Base-by-base conservation (phyloP, 225 moss, liverwort and hornwort genomes). In the Bryum argenteum region DNA sequence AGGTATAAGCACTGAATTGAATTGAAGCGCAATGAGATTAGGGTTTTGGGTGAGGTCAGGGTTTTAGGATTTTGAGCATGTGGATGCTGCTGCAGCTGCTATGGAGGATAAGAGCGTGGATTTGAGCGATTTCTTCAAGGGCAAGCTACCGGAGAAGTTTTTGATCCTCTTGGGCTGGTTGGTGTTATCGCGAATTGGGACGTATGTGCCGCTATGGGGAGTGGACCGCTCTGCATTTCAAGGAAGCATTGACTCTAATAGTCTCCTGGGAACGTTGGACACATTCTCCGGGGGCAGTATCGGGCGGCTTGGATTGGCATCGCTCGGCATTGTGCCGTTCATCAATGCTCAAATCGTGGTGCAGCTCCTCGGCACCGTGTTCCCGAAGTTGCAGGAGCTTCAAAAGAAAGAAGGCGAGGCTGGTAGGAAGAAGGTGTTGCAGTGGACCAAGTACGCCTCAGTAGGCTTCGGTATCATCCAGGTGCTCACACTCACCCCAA, bases 341-440 rank as follows among this genome's bases (percentile, higher is more conserved):
- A 94, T 98, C 79, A 98, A 98, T 69, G 97, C 97, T 19, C 94
- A 94, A 68, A 98, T 98, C 58, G 91, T 98, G 66, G 75, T 87
- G 51, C 97, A 98, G 88, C 83, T 98, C 20, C 84, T 94, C 19
- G 94, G 94, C 19, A 92, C 88, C 2, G 92, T 94, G 53, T 98
- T 88, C 54, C 92, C 97, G 11, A 98, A 98, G 67, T 76, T 98
- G 58, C 97, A 98, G 85, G 94, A 94, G 24, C 75, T 98, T 59
- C 94, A 94, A 65, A 89, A 87, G 78, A 97, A 89, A 63, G 97
- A 98, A 74, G 97, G 97, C 21, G 89, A 94, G 77, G 91, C 94
- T 56, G 97, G 94, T 60, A 83, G 94, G 14, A 91, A 92, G 61
- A 94, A 92, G 79, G 92, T 97, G 71, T 75, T 90, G 63, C 83